Evolutionary conservation across 805 yeast genomes (phyloP).

Genomic region (Kodamaea restingae): DNA sequence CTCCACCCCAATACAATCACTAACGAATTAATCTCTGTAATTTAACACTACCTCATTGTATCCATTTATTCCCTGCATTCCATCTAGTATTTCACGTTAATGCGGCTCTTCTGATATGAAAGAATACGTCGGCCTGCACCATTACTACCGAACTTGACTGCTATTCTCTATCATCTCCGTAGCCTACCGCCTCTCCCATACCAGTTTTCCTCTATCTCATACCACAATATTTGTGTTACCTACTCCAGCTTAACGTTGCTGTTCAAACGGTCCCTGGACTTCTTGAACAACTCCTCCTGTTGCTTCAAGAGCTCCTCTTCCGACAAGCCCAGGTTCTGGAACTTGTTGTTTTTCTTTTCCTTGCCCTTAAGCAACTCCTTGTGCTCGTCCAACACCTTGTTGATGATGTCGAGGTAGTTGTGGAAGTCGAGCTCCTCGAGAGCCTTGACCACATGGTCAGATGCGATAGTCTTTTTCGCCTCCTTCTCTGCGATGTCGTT

Average conservation of each 20-base stretch:
- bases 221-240: too few species aligned
- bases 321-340: slow-evolving; percentile 85
- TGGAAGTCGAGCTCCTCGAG: slow-evolving; percentile 80
- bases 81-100: too few species aligned
- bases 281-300: slow-evolving; percentile 88
- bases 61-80: too few species aligned
- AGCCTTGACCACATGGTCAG: slow-evolving; percentile 93
- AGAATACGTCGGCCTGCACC: too few species aligned
- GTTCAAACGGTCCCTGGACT: slow-evolving; percentile 63
- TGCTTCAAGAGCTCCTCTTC: slow-evolving; percentile 90
- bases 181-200: too few species aligned
- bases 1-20: too few species aligned
- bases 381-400: slow-evolving; percentile 77
- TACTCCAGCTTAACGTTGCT: slow-evolving; percentile 17
- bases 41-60: too few species aligned
- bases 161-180: too few species aligned
- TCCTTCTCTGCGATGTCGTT: slow-evolving; percentile 96
- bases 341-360: slow-evolving; percentile 87
- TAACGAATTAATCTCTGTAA: too few species aligned
- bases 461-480: slow-evolving; percentile 91
- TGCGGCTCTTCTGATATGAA: too few species aligned
- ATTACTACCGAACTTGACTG: too few species aligned
- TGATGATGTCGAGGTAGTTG: slow-evolving; percentile 78
- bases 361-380: slow-evolving; percentile 84
- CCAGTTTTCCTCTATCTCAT: too few species aligned